Evolutionary conservation across 2,329 filamentous ascomycete genomes (phyloP), one percentile per base, ranked within the genome.

Genomic region (Magnaporthiopsis incrustans): DNA sequence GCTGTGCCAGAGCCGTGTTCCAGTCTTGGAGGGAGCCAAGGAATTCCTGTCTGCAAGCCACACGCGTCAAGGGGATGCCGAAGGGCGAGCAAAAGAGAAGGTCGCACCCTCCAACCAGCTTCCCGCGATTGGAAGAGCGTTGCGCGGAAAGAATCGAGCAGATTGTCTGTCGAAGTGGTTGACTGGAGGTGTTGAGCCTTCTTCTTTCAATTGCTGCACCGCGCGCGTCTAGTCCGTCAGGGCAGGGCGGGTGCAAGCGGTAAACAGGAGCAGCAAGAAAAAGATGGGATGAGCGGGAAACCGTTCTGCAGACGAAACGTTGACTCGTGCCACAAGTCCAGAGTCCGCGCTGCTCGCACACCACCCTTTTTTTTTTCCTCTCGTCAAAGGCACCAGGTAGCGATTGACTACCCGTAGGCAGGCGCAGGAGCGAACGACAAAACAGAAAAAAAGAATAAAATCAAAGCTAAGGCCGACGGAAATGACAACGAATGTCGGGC

Each of bases 171-270:
- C 44, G 44, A 30, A 58, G 35, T 32, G 50, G 59, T 44, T 33
- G 63, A 64, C 50, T 38, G 32, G 12, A 50, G 50, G 44, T 58
- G 50, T 44, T 35, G 35, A 61, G 25, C 57, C 26, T 58, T 58
- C 57, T 58, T 32, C 57, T 58, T 58, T 27, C 44, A n/a, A n/a
- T 18, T 25, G n/a, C 44, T 11, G 22, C 44, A 25, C 44, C 10
- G 44, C n/a, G 44, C 22, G 22, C 22, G 44, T 53, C 18, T 58
- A 26, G 57, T 32, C 57, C 14, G 26, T 27, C 12, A 30, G 26
- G 57, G 57, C 57, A 58, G 26, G 26, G 11, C 26, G 30, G 57
- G 27, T 69, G 68, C 58, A 68, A 70, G 32, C 57, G 57, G 62
- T n/a, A 50, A 50, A 50, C 44, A 60, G 60, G 60, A 63, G 62